Conservation (phyloP, 768 basidiomycete genomes). For the Sporobolomyces pararoseus region DNA sequence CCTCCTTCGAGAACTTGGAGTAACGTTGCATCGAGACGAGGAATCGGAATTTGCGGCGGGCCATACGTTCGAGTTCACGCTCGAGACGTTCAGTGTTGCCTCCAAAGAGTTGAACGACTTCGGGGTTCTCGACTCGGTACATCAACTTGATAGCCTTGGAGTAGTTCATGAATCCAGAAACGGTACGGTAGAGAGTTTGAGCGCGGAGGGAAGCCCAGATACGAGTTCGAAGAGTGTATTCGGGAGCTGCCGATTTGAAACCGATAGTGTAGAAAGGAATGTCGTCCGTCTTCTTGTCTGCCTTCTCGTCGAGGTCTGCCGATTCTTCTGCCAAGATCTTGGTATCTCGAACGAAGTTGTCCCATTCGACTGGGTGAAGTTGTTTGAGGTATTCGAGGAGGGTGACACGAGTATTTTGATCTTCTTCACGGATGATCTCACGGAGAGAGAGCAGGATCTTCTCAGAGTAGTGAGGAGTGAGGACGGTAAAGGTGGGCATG, state of each 20-base stretch:
- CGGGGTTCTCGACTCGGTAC: slow-evolving; percentile 99
- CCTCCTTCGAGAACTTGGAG: slow-evolving; percentile 99
- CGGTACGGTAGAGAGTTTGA: slow-evolving; percentile 96
- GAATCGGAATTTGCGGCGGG: slow-evolving; percentile 97
- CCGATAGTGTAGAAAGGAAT: slow-evolving; percentile 97
- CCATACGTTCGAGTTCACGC: slow-evolving; percentile 94
- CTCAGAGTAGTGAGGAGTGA: slow-evolving; percentile 97
- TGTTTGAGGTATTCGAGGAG: slow-evolving; percentile 97
- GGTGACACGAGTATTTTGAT: slow-evolving; percentile 93
- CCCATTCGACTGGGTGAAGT: slow-evolving; percentile 96
- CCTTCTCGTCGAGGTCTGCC: slow-evolving; percentile 63
- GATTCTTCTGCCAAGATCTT: slow-evolving; percentile 98
- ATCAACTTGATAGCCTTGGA: slow-evolving; percentile 98
- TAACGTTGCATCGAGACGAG: slow-evolving; percentile 99
- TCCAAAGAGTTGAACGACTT: slow-evolving; percentile 94
- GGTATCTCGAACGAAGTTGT: slow-evolving; percentile 99
- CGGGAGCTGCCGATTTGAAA: slow-evolving; percentile 97
- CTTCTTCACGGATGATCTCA: slow-evolving; percentile 98
- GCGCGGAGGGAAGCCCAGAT: slow-evolving; percentile 99
- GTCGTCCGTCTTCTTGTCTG: slow-evolving; percentile 69
- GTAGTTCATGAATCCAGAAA: slow-evolving; percentile 99
- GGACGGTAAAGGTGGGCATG: slow-evolving; percentile 99
- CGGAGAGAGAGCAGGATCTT: slow-evolving; percentile 96
- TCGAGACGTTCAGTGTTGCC: slow-evolving; percentile 97
- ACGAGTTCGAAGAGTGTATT: slow-evolving; percentile 95